Conservation (phyloP, 352 stramenopile species). For the Blastocystis sp. region DNA sequence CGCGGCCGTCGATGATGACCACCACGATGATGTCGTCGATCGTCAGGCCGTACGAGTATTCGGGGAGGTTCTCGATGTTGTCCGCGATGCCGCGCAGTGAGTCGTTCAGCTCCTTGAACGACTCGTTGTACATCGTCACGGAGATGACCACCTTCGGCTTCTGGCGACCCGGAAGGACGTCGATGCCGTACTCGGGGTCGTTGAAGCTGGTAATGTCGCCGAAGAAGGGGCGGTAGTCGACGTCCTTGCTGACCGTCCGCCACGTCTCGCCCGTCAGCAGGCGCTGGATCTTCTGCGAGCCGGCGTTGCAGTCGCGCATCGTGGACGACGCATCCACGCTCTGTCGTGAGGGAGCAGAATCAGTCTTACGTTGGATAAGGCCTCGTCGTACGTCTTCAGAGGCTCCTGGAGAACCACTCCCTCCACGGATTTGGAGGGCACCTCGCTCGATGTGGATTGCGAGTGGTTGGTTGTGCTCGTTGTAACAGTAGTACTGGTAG, state of each 20-base stretch:
- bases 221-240: constrained; percentile 64
- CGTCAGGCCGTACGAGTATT: constrained; percentile 65
- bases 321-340: constrained; percentile 12
- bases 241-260: constrained; percentile 52
- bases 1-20: constrained; percentile 67
- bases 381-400: constrained; percentile 51
- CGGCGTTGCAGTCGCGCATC: neutral
- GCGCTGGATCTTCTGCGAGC: constrained; percentile 44
- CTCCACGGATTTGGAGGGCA: constrained; percentile 36
- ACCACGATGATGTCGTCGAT: constrained; percentile 70
- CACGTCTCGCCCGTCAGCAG: constrained; percentile 33
- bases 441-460: too few relatives aligned
- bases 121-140: constrained; percentile 68
- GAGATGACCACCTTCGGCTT: constrained; percentile 67
- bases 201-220: constrained; percentile 68
- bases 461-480: too few relatives aligned
- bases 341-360: neutral
- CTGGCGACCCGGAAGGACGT: constrained; percentile 40
- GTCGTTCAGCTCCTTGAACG: constrained; percentile 68
- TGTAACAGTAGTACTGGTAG: neutral
- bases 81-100: constrained; percentile 68
- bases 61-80: constrained; percentile 69
- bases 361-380: constrained; percentile 14
- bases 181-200: constrained; percentile 65
- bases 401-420: constrained; percentile 7